Evolutionary conservation across 148 eudicot species (phyloP).

Genomic region (Rhododendron ferrugineum): DNA sequence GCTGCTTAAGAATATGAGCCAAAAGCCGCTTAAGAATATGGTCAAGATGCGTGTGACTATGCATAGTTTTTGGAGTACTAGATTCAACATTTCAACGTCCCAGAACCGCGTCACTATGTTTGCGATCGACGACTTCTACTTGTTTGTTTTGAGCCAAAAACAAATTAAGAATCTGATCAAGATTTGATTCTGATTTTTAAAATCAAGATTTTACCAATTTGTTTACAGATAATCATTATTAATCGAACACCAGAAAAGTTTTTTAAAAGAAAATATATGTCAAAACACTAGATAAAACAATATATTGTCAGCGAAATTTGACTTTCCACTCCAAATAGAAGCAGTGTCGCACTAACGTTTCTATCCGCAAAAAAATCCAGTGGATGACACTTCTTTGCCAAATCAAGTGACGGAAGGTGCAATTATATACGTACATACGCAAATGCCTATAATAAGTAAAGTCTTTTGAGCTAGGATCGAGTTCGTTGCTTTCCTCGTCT

Average conservation of each 20-base stretch:
- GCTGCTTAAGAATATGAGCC: background rate
- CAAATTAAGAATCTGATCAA: background rate
- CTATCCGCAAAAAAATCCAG: background rate
- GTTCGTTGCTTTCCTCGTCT: background rate
- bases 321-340: background rate
- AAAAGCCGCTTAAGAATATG: too few relatives aligned
- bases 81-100: background rate
- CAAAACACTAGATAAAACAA: background rate
- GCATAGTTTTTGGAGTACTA: too few relatives aligned
- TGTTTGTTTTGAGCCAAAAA: background rate
- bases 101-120: background rate
- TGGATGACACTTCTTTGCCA: background rate
- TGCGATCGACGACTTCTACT: background rate
- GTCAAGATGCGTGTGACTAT: background rate
- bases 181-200: background rate
- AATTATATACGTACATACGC: background rate
- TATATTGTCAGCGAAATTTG: background rate
- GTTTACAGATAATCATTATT: background rate
- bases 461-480: background rate
- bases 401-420: background rate
- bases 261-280: too few relatives aligned
- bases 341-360: background rate
- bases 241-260: background rate
- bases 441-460: background rate
- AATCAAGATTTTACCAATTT: background rate